Evolutionary conservation across 1,284 basidiomycete species (phyloP).

Genomic region (Ganoderma meredithae): DNA sequence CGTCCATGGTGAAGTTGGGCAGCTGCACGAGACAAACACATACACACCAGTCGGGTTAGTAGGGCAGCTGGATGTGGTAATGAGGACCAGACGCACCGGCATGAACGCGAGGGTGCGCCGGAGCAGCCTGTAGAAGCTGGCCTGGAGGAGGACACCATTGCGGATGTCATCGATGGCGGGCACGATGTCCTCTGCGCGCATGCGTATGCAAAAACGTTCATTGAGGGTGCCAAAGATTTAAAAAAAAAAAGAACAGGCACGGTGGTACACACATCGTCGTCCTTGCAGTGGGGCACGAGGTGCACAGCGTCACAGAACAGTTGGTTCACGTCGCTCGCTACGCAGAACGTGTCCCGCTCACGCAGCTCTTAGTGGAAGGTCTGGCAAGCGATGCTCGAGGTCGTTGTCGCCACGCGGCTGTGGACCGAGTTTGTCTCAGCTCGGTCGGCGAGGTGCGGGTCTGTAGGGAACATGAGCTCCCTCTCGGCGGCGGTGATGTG

Average conservation of each 20-base stretch:
- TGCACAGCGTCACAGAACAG: not conserved
- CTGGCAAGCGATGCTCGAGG: not conserved
- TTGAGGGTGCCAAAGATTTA: not conserved
- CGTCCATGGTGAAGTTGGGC: not conserved
- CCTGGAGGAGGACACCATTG: not conserved
- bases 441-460: not conserved
- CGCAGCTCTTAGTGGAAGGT: not conserved
- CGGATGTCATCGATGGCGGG: not conserved
- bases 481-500: not conserved
- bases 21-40: too few relatives aligned
- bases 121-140: not conserved
- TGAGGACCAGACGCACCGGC: not conserved
- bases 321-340: not conserved
- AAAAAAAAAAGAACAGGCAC: not conserved
- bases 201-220: too few relatives aligned
- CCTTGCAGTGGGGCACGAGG: conserved; percentile 1
- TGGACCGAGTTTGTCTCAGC: not conserved
- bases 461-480: not conserved
- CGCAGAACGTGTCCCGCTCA: not conserved
- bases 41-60: too few relatives aligned
- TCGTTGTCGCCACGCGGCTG: not conserved
- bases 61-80: not conserved
- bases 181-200: not conserved
- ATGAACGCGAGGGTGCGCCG: not conserved
- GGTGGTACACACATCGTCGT: not conserved